These are phyloP conservation scores for Fusarium dimerum DNA, from an alignment of 2,329 filamentous ascomycete genomes.

Conservation along the genomic window DNA sequence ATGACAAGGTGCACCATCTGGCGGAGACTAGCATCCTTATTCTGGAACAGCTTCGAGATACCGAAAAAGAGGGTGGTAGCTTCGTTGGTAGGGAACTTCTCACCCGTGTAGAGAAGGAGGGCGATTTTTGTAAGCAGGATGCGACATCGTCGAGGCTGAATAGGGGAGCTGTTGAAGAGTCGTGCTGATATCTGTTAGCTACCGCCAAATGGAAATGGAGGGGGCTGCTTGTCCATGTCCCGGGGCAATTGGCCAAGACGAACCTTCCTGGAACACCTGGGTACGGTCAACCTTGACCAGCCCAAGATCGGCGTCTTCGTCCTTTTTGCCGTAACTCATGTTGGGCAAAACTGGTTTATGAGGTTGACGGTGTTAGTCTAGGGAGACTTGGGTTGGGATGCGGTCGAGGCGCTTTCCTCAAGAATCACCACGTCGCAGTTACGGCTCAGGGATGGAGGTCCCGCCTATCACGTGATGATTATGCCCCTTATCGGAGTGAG, in stretches of 20 bases:
- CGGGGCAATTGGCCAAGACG: conserved; percentile 36
- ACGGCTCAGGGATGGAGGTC: conserved; percentile 32
- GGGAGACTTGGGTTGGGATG: conserved; percentile 36
- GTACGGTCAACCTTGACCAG: conserved; percentile 98
- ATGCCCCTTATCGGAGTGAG: conserved; percentile 29
- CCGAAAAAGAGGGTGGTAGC: conserved; percentile 98
- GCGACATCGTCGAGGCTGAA: conserved; percentile 95
- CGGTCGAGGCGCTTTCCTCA: conserved; percentile 28
- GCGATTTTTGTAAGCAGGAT: conserved; percentile 97
- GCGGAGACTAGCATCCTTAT: conserved; percentile 95
- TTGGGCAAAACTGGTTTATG: conserved; percentile 45
- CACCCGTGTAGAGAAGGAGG: conserved; percentile 92
- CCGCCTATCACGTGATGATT: conserved; percentile 36
- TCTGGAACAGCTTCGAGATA: conserved; percentile 99
- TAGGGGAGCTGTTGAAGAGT: conserved; percentile 95
- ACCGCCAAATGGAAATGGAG: conserved; percentile 26
- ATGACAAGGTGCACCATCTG: conserved; percentile 99
- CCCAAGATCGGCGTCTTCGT: conserved; percentile 92
- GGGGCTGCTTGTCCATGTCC: conserved; percentile 28
- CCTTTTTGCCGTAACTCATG: conserved; percentile 99
- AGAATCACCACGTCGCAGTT: conserved; percentile 44
- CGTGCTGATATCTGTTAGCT: conserved; percentile 65
- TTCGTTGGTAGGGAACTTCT: conserved; percentile 96
- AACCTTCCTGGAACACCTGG: conserved; percentile 98
- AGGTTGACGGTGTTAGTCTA: conserved; percentile 28